phyloP scores from a whole-genome alignment of 192 early-diverging fungal species.

The Backusella tarrabulga region DNA sequence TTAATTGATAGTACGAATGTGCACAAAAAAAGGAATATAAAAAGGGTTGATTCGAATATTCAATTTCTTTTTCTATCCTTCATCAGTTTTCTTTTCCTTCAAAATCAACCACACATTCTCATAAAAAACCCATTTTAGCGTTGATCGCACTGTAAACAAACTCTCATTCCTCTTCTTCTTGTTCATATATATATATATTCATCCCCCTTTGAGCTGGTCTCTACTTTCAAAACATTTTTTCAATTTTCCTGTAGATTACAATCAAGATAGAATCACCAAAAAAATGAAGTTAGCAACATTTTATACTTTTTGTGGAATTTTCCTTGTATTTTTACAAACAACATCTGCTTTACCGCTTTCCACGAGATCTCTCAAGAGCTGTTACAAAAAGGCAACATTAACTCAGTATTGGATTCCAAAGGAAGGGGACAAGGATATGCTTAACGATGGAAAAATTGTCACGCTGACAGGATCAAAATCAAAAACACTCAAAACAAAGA shows the following conservation, averaged over 20 bases:
- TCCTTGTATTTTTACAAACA: not conserved
- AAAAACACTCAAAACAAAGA: constrained; percentile 17
- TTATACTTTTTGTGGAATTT: not conserved
- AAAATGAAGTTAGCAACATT: constrained; percentile 1
- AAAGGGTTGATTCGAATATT: not conserved
- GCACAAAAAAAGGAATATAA: not conserved
- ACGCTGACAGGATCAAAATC: constrained; percentile 19
- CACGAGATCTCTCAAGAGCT: not conserved
- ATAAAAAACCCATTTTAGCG: not conserved
- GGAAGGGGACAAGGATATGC: constrained; percentile 38
- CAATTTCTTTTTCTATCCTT: not conserved
- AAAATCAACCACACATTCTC: not conserved
- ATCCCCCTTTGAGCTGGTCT: not conserved
- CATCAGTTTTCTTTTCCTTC: not conserved
- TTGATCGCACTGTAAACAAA: not conserved
- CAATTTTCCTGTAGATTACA: not conserved
- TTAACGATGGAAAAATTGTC: constrained; percentile 33
- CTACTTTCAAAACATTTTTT: not conserved
- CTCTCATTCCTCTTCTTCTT: not conserved
- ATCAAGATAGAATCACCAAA: not conserved
- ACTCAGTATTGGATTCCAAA: constrained; percentile 44
- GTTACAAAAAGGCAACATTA: constrained; percentile 20
- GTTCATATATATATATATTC: not conserved
- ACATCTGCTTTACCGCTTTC: not conserved
- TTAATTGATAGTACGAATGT: not conserved